Conservation (phyloP, 495 filamentous ascomycete species). For the Hypoxylon crocopeplum region DNA sequence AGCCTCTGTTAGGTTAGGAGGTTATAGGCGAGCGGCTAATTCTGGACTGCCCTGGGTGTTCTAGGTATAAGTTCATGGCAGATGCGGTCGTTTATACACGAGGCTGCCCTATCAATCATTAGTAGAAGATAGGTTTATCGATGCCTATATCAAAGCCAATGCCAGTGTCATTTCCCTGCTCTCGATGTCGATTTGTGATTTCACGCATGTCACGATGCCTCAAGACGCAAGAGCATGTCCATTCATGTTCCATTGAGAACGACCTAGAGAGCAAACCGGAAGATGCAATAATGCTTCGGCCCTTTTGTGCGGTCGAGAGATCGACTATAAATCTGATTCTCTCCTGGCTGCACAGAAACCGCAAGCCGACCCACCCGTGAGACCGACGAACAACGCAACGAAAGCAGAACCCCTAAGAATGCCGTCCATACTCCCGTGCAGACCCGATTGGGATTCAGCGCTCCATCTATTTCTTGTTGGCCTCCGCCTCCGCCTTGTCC, state of each 20-base stretch:
- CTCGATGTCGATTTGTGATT: background rate
- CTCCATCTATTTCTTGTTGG: conserved; percentile 83
- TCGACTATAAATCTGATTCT: conserved; percentile 21
- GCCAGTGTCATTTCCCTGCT: background rate
- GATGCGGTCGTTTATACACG: conserved; percentile 5
- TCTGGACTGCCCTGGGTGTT: background rate
- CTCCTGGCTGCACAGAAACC: conserved; percentile 37
- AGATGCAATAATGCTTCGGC: conserved; percentile 43
- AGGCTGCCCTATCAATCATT: too few relatives aligned
- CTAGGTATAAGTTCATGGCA: conserved; percentile 4
- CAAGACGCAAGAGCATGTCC: conserved; percentile 27
- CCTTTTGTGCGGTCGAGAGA: conserved; percentile 28
- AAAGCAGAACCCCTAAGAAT: conserved; percentile 55
- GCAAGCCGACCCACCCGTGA: conserved; percentile 43
- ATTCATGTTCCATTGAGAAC: conserved; percentile 47
- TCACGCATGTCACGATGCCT: conserved; percentile 20
- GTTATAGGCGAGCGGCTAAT: background rate
- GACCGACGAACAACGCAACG: conserved; percentile 45
- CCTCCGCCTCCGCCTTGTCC: conserved; percentile 88
- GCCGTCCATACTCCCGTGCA: conserved; percentile 46
- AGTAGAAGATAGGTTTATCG: background rate
- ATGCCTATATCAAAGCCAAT: background rate
- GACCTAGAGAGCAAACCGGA: conserved; percentile 43
- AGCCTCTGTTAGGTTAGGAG: background rate
- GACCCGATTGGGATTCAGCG: conserved; percentile 30